Evolutionary conservation across 2,329 filamentous ascomycete species (phyloP), one percentile per base, ranked within the genome.

Genomic region (Colletotrichum viniferum): DNA sequence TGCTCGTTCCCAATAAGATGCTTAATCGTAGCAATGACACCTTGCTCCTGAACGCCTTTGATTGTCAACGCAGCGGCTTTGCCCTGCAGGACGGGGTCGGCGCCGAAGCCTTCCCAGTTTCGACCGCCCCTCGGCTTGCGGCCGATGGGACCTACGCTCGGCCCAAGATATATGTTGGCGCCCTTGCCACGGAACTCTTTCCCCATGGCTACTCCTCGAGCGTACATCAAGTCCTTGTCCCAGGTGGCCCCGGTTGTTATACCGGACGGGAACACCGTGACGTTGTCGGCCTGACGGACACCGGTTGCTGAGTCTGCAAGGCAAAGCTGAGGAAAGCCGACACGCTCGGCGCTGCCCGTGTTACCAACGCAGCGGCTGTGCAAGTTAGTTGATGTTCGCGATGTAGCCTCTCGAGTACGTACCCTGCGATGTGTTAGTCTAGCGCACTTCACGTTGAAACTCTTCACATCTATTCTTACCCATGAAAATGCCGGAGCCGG

Each of bases 31-130:
- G 89, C 89, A 83, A 90, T 90, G 10, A 92, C 87, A 3, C 89
- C 89, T 78, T 90, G 87, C 65, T 87, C 87, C 79, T 92, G 90
- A 5, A 92, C 87, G 1, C 95, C 96, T 73, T 89, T 92, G 81
- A 98, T 95, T 0, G 95, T 97, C 83, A 95, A 88, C 4, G 93
- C 92, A 3, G 93, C 94, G 4, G 93, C 95, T 58, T 96, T 88
- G 13, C 92, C 96, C 83, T 97, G 95, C 32, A 96, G 87, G 4
- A 91, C 90, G 0, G 94, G 93, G 80, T 96, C 94, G 2, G 89
- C 85, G 2, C 93, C 93, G 79, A 95, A 95, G 0, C 91, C 91
- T 81, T 96, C 94, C 94, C 94, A 96, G 79, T 91, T 94, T 52
- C 94, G 90, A 18, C 94, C 94, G 16, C 93, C 94, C 64, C 91